A percentile compares a stretch with the other conserved stretches of the same genome.
These are phyloP conservation scores for Cubamyces lactineus DNA, from an alignment of 768 basidiomycete genomes.

Conservation along the genomic window DNA sequence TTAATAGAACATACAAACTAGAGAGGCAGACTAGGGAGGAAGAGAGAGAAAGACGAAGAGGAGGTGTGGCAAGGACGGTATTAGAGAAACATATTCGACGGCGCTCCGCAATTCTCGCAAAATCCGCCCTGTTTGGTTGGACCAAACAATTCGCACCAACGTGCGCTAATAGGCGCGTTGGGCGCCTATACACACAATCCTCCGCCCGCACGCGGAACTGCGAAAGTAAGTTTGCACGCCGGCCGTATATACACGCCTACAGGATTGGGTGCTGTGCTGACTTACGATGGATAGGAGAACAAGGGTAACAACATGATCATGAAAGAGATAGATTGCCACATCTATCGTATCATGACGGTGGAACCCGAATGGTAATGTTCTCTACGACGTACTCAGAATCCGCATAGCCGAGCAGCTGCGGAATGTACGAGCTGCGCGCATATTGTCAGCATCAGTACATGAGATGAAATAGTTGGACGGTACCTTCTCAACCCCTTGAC, in stretches of 20 bases:
- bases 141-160: conserved; percentile 20
- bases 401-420: conserved; percentile 84
- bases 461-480: neutral
- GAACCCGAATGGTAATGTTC: conserved; percentile 80
- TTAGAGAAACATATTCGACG: conserved; percentile 21
- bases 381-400: conserved; percentile 98
- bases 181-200: no score
- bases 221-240: no score
- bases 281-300: neutral
- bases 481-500: conserved; percentile 93
- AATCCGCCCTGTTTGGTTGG: conserved; percentile 18
- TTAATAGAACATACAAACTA: conserved; percentile 30
- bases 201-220: no score
- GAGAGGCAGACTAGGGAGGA: conserved; percentile 11
- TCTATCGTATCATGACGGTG: conserved; percentile 40
- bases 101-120: conserved; percentile 27
- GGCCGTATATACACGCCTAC: no score
- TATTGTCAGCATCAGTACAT: neutral
- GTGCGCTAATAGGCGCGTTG: conserved; percentile 13
- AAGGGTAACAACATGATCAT: no score
- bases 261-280: no score
- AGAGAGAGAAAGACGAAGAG: conserved; percentile 12
- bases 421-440: conserved; percentile 70
- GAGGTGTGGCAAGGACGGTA: conserved; percentile 1
- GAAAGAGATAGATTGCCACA: conserved; percentile 1